Base-by-base conservation (phyloP, 495 filamentous ascomycete genomes). In the Podospora australis region DNA sequence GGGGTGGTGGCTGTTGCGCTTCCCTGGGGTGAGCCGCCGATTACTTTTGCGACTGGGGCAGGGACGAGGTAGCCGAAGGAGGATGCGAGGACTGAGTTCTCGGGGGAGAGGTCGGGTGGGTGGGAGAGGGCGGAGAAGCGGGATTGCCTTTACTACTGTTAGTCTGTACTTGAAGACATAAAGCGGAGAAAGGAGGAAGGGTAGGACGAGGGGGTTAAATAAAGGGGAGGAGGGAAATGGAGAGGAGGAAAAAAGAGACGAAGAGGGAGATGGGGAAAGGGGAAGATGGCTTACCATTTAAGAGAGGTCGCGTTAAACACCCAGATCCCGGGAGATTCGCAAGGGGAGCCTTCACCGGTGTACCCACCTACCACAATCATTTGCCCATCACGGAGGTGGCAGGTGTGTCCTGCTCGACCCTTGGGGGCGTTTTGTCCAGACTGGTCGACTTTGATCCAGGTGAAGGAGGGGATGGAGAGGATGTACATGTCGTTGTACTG, bases 401-500 rank as follows among this genome's bases (percentile, higher is more conserved):
- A 88, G 2, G 78, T 77, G 55, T 87, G 84, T 2, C 85, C 85
- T 29, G 81, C 80, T 24, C 86, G 70, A 3, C 22, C 20, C 9
- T 25, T 26, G 22, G 40, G 40, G 4, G 75, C 74, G n/a, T 74
- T 67, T 0, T 84, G 84, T 7, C 78, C 67, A 3, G 71, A 70
- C 58, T 79, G 72, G 44, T 82, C 70, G 26, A 87, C 81, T 49
- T 78, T 59, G 36, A 88, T 80, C 86, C 86, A 88, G 1, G 78
- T 84, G 55, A 90, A 85, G 9, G 74, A 66, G 0, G 86, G 86
- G 39, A 90, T 72, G n/a, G 80, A 83, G 19, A 90, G 71, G 43
- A 89, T 86, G 78, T 82, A 88, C 70, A 86, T 81, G 56, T 89
- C 86, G 38, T 74, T 72, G 62, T 86, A 87, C 54, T 87, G 81